Conservation (phyloP, 2,329 filamentous ascomycete genomes). For the Helicocarpus griseus region DNA sequence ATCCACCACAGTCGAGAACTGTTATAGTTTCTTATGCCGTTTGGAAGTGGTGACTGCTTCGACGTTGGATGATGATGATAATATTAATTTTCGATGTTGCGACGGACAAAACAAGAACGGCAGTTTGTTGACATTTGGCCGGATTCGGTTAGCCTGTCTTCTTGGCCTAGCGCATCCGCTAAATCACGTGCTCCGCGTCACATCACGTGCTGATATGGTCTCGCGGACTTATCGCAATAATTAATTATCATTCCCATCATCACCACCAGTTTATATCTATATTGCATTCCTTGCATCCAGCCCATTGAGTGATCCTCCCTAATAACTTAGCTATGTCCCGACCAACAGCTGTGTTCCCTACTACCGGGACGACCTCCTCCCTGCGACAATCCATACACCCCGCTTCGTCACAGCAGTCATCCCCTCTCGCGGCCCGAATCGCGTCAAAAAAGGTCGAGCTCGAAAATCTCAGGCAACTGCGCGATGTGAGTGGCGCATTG, state of each 20-base stretch:
- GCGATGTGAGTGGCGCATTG: slow-evolving; percentile 51
- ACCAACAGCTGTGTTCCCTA: slow-evolving; percentile 23
- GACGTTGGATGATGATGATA: slow-evolving; percentile 4
- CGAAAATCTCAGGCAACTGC: slow-evolving; percentile 51
- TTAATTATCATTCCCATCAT: background rate
- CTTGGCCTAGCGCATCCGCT: background rate
- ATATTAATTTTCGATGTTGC: slow-evolving; percentile 1
- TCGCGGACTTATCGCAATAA: background rate
- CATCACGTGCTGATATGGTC: background rate
- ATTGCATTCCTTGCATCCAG: too few relatives aligned
- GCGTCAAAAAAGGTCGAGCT: slow-evolving; percentile 55
- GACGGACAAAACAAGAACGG: slow-evolving; percentile 11
- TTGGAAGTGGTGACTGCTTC: background rate
- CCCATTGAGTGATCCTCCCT: too few relatives aligned
- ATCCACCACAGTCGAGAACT: background rate
- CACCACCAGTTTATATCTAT: background rate
- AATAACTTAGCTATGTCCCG: slow-evolving; percentile 17
- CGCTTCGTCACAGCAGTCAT: slow-evolving; percentile 40
- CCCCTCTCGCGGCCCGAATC: slow-evolving; percentile 51
- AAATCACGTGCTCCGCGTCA: background rate
- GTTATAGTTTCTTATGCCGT: background rate
- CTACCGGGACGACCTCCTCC: slow-evolving; percentile 17
- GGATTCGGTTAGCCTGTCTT: slow-evolving; percentile 16
- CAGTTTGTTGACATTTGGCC: slow-evolving; percentile 32
- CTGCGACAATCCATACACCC: slow-evolving; percentile 23